Evolutionary conservation across 2,329 filamentous ascomycete genomes (phyloP).

Genomic region (Neofusicoccum sp.): DNA sequence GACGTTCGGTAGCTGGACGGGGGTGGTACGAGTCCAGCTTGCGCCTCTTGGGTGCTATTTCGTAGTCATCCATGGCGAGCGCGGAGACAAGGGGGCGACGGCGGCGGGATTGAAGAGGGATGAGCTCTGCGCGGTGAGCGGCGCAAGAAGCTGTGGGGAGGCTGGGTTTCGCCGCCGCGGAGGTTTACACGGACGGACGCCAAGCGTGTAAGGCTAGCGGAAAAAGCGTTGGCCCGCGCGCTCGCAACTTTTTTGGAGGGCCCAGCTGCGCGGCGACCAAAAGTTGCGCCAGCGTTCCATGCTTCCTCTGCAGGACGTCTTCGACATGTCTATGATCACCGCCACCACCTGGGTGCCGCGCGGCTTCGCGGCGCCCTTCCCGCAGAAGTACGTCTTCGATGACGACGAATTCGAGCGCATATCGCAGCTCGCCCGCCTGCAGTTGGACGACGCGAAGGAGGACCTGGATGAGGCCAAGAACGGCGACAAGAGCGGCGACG

Average conservation of each 20-base stretch:
- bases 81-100: conserved; percentile 27
- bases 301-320: neutral
- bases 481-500: conserved; percentile 32
- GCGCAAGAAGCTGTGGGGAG: neutral
- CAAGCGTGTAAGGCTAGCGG: neutral
- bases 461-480: conserved; percentile 65
- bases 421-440: conserved; percentile 56
- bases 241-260: conserved; percentile 15
- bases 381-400: conserved; percentile 53
- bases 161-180: conserved; percentile 4
- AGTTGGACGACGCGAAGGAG: conserved; percentile 89
- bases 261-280: neutral
- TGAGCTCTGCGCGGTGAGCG: neutral
- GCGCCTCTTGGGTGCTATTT: conserved; percentile 60
- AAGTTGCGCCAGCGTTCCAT: neutral
- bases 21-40: conserved; percentile 68
- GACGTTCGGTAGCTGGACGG: conserved; percentile 50
- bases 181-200: conserved; percentile 11
- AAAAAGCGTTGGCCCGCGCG: conserved; percentile 7
- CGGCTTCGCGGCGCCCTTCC: conserved; percentile 53
- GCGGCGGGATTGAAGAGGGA: neutral
- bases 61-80: conserved; percentile 46
- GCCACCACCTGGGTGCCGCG: conserved; percentile 57
- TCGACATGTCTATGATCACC: conserved; percentile 58
- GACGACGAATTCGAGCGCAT: conserved; percentile 56